Conservation (phyloP, 257 asterid genomes). For the Fraxinus pennsylvanica region DNA sequence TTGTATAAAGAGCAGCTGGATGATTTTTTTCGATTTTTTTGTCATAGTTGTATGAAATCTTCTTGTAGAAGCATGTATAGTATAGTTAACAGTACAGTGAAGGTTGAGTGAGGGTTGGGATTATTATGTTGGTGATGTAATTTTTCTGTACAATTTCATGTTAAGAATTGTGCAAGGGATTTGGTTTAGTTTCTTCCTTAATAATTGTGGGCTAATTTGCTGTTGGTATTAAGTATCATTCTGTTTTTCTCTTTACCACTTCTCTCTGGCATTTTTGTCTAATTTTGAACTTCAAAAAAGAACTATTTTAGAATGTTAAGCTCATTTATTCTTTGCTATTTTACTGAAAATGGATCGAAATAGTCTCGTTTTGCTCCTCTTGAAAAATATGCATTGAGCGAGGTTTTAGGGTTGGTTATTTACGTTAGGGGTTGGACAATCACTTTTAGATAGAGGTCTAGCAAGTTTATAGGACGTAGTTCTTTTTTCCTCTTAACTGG, state of each 20-base stretch:
- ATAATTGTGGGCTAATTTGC: background rate
- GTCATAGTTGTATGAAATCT: conserved; percentile 31
- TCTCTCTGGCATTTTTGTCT: too few relatives aligned
- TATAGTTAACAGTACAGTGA: conserved; percentile 28
- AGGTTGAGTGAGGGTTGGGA: background rate
- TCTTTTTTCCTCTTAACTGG: too few relatives aligned
- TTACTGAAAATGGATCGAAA: background rate
- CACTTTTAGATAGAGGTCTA: too few relatives aligned
- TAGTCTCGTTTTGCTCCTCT: too few relatives aligned
- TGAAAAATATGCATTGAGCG: too few relatives aligned
- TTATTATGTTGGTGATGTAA: background rate
- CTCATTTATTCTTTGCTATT: too few relatives aligned
- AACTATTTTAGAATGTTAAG: too few relatives aligned
- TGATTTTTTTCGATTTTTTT: conserved; percentile 34
- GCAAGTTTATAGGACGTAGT: too few relatives aligned
- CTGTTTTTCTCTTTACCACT: too few relatives aligned
- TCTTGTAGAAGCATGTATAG: conserved; percentile 37
- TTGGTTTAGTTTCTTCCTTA: background rate
- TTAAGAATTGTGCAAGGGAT: background rate
- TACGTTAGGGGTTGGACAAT: too few relatives aligned
- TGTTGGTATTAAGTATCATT: too few relatives aligned
- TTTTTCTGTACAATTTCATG: background rate
- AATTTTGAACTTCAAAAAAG: background rate
- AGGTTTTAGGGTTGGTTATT: too few relatives aligned
- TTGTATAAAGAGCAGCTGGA: conserved; percentile 67